Evolutionary conservation across 2,329 filamentous ascomycete genomes (phyloP).

Genomic region (Trichoderma koningiopsis): DNA sequence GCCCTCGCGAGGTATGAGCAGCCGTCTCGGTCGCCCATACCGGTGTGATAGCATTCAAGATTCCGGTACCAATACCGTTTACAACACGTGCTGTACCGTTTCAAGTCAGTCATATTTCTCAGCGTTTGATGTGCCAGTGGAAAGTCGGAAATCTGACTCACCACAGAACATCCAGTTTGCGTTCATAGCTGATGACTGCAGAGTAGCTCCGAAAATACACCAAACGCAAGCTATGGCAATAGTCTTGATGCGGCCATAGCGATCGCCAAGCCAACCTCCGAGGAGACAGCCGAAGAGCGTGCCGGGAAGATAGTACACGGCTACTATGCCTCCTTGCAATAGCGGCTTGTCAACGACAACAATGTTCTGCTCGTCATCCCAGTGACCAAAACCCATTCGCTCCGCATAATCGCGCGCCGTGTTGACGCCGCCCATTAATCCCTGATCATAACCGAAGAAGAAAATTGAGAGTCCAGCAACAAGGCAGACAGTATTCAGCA

Average conservation of each 20-base stretch:
- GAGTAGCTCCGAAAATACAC: conserved; percentile 60
- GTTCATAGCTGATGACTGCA: conserved; percentile 69
- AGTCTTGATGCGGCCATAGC: conserved; percentile 62
- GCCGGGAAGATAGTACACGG: conserved; percentile 49
- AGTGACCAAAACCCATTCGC: conserved; percentile 66
- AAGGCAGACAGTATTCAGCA: conserved; percentile 64
- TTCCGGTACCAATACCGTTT: conserved; percentile 69
- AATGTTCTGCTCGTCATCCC: conserved; percentile 50
- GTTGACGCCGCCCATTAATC: conserved; percentile 66
- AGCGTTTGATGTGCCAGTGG: neutral
- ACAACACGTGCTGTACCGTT: conserved; percentile 32
- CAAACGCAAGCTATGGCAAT: conserved; percentile 62
- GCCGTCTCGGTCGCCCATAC: conserved; percentile 73
- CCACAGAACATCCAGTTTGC: conserved; percentile 70
- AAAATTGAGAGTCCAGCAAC: conserved; percentile 67
- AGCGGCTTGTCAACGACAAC: conserved; percentile 59
- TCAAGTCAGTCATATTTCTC: neutral
- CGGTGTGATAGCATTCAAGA: conserved; percentile 70
- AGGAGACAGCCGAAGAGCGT: conserved; percentile 65
- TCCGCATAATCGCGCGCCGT: conserved; percentile 65
- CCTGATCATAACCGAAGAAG: conserved; percentile 65
- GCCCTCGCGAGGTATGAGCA: conserved; percentile 66
- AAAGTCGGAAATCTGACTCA: conserved; percentile 36
- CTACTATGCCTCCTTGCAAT: conserved; percentile 36
- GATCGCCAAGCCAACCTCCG: conserved; percentile 66